Evolutionary conservation across 768 basidiomycete genomes (phyloP).

Genomic region (Suillus discolor): DNA sequence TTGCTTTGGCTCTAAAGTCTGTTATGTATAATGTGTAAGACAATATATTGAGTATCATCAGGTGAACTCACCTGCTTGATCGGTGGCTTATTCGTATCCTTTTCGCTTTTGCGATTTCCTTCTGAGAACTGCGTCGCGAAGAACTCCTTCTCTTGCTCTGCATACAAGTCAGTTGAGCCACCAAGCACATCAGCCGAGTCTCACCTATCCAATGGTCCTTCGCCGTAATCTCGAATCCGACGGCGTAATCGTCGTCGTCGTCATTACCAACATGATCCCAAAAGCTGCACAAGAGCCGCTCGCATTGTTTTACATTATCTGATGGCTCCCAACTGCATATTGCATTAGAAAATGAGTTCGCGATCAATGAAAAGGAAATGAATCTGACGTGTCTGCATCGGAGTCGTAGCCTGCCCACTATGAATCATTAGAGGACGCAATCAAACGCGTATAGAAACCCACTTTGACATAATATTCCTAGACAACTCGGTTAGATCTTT

Average conservation of each 20-base stretch:
- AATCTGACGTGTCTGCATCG: slow-evolving; percentile 54
- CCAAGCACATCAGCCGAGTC: slow-evolving; percentile 7
- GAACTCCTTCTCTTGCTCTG: slow-evolving; percentile 43
- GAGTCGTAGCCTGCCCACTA: slow-evolving; percentile 72
- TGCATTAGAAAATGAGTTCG: neutral
- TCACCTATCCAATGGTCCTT: slow-evolving; percentile 60
- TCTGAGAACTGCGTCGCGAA: slow-evolving; percentile 35
- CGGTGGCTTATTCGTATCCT: slow-evolving; percentile 20
- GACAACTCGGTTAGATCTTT: slow-evolving; percentile 2
- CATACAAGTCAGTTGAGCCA: slow-evolving; percentile 2
- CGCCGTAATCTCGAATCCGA: slow-evolving; percentile 49
- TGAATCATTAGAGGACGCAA: slow-evolving; percentile 10
- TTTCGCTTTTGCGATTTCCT: slow-evolving; percentile 18
- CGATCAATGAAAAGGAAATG: neutral
- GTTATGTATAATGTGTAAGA: slow-evolving; percentile 16
- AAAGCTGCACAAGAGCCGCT: slow-evolving; percentile 62
- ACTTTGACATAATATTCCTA: slow-evolving; percentile 77
- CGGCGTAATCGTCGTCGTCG: slow-evolving; percentile 55
- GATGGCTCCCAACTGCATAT: slow-evolving; percentile 70
- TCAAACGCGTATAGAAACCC: slow-evolving; percentile 2
- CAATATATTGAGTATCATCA: neutral
- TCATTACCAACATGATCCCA: slow-evolving; percentile 57
- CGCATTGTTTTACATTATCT: slow-evolving; percentile 57
- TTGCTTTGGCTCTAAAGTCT: slow-evolving; percentile 12
- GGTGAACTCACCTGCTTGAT: slow-evolving; percentile 17